Conservation (phyloP, 768 basidiomycete species). For the Leccinum subtestaceum region DNA sequence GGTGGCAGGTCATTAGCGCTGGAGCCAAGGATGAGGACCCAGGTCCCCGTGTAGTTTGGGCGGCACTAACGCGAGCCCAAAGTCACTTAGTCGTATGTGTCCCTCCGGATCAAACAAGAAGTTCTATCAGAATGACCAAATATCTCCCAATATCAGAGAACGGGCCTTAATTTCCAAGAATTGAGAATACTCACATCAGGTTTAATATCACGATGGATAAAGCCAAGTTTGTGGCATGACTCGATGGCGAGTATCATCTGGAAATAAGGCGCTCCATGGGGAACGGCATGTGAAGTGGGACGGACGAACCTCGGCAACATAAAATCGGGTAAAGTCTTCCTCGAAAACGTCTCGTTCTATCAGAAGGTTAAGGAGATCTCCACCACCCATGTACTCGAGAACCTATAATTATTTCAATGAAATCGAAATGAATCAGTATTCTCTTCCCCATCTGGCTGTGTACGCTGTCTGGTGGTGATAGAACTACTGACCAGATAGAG, state of each 20-base stretch:
- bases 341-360: slow-evolving; percentile 91
- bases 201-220: slow-evolving; percentile 98
- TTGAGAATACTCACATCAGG: slow-evolving; percentile 63
- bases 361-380: slow-evolving; percentile 92
- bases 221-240: slow-evolving; percentile 90
- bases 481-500: slow-evolving; percentile 79
- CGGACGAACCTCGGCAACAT: slow-evolving; percentile 79
- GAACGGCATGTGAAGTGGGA: slow-evolving; percentile 19
- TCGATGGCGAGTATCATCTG: slow-evolving; percentile 95
- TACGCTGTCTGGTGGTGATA: slow-evolving; percentile 29
- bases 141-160: slow-evolving; percentile 21
- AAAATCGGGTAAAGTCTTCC: slow-evolving; percentile 90
- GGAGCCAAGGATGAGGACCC: slow-evolving; percentile 11
- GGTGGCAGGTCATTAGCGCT: slow-evolving; percentile 20
- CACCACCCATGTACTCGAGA: slow-evolving; percentile 94
- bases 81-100: slow-evolving; percentile 93
- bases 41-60: slow-evolving; percentile 24
- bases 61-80: slow-evolving; percentile 84
- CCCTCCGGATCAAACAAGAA: slow-evolving; percentile 93
- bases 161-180: slow-evolving; percentile 29
- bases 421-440: slow-evolving; percentile 55
- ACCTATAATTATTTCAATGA: slow-evolving; percentile 57
- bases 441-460: slow-evolving; percentile 25
- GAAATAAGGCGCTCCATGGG: slow-evolving; percentile 28
- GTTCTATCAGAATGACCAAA: slow-evolving; percentile 54